phyloP scores from a whole-genome alignment of 257 asterid species.

The Fraxinus excelsior region DNA sequence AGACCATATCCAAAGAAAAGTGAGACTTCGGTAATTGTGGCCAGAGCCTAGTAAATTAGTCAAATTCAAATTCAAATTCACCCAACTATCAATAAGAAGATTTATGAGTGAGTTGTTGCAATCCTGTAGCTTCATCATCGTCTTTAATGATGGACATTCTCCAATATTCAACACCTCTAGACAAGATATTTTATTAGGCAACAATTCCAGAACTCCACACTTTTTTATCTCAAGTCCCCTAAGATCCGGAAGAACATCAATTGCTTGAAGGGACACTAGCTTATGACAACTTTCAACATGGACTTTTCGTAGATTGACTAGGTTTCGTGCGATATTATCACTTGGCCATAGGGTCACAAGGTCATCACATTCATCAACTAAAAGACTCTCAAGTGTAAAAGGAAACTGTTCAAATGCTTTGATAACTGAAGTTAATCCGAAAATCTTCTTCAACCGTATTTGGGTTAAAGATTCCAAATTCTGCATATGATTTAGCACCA shows the following conservation, averaged over 20 bases:
- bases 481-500: not conserved
- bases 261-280: not conserved
- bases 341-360: constrained; percentile 17
- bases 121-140: no score
- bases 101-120: no score
- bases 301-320: not conserved
- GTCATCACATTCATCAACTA: not conserved
- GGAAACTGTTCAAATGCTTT: constrained; percentile 1
- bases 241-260: not conserved
- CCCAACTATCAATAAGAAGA: no score
- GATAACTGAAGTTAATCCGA: not conserved
- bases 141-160: not conserved
- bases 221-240: not conserved
- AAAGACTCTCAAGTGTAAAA: constrained; percentile 9
- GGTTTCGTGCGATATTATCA: not conserved
- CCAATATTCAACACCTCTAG: not conserved
- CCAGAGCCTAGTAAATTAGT: no score
- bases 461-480: constrained; percentile 16
- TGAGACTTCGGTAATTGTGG: no score
- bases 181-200: not conserved
- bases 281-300: constrained; percentile 2
- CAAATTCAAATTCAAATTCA: no score
- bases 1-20: rapidly evolving
- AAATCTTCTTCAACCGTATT: not conserved
- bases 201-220: not conserved